A percentile compares a stretch with the other conserved stretches of the same genome.
These are phyloP conservation scores for Ananas comosus DNA, from an alignment of 176 grass and related monocot species.

Conservation along the genomic window DNA sequence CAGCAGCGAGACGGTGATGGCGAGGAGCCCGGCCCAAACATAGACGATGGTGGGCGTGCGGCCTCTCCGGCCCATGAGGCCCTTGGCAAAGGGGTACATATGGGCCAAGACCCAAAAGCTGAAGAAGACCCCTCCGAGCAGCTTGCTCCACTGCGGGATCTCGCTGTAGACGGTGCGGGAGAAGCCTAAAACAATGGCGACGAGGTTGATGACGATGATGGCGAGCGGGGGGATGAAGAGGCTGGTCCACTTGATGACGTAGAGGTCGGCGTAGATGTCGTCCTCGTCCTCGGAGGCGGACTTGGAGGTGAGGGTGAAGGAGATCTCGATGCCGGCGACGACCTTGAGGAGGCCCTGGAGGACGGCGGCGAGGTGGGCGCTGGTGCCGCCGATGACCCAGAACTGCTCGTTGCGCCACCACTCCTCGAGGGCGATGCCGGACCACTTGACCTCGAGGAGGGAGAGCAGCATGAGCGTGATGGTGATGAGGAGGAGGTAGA, in stretches of 20 bases:
- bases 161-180: background rate
- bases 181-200: conserved; percentile 14
- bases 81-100: background rate
- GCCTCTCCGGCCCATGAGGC: background rate
- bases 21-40: background rate
- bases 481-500: conserved; percentile 37
- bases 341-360: conserved; percentile 37
- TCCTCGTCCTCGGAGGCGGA: conserved; percentile 23
- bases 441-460: conserved; percentile 41
- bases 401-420: conserved; percentile 42
- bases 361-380: conserved; percentile 32
- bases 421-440: conserved; percentile 32
- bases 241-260: conserved; percentile 30
- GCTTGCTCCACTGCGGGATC: background rate
- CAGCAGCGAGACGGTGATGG: background rate
- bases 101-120: background rate
- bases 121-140: background rate
- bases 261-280: conserved; percentile 30
- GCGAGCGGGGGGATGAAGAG: conserved; percentile 31
- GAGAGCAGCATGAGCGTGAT: conserved; percentile 33
- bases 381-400: conserved; percentile 38
- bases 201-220: conserved; percentile 24
- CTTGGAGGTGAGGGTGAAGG: conserved; percentile 36
- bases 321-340: conserved; percentile 34
- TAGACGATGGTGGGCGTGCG: background rate